Base-by-base conservation (phyloP, 495 filamentous ascomycete genomes). In the Clavariopsis aquatica region DNA sequence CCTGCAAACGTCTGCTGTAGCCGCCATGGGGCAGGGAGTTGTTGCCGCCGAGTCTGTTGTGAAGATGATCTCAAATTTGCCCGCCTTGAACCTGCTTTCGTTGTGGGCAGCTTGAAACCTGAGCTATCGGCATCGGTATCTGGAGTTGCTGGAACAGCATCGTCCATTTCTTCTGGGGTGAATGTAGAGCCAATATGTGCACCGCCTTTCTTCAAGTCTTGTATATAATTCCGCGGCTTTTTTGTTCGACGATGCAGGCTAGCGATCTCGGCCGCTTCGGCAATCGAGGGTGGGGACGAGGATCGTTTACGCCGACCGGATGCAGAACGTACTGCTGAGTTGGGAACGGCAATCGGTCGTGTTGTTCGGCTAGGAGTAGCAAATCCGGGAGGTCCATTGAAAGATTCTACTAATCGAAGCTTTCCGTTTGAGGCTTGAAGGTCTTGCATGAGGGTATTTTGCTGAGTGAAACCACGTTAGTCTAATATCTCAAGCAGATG, bases 251-350 rank as follows among this genome's bases (percentile, higher is more conserved):
- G 71, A 24, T 78, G 71, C 28, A 75, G 56, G 49, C 73, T 77
- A 10, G 77, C 79, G 46, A 81, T 74, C 65, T 84, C 82, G 28
- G 80, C 84, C 47, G 83, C 75, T 70, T 89, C 86, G 15, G 80
- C 76, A 36, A 85, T 81, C 2, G 85, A 84, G 12, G 82, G 78
- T 23, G 85, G 85, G 17, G 84, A 65, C 1, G 43, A 29, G n/a
- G 63, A 78, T 51, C 85, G 83, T 65, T 79, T 79, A 54, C 78
- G 78, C 51, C 71, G 67, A 28, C 68, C 72, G 20, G 69, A 69
- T 45, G 53, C n/a, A 24, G 65, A 49, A 17, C 62, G 58, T 12
- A 38, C 43, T 54, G 61, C 17, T 29, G 60, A 19, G 23, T 51
- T n/a, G 9, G 28, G 46, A 28, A 36, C 20, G 1, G 38, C 22